These are phyloP conservation scores for Aureobasidium sp. DNA, from an alignment of 2,329 filamentous ascomycete genomes.

Conservation along the genomic window DNA sequence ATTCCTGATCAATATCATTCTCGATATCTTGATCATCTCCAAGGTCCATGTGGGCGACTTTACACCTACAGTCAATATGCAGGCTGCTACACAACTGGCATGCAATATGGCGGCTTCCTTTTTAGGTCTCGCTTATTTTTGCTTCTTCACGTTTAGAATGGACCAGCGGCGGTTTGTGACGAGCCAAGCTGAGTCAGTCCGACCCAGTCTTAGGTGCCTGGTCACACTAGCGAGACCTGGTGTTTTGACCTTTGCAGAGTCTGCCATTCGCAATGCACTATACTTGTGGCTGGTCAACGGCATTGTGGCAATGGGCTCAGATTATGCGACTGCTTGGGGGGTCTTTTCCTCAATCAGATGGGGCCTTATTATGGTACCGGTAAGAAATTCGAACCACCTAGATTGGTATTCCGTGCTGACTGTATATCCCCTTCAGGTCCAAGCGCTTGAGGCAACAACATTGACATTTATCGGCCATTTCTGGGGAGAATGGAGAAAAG, in stretches of 20 bases:
- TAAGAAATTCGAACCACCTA: not conserved
- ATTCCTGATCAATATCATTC: conserved; percentile 56
- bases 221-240: conserved; percentile 48
- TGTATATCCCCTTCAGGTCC: conserved; percentile 27
- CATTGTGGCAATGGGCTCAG: conserved; percentile 53
- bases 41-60: conserved; percentile 50
- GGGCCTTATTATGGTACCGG: conserved; percentile 66
- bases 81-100: conserved; percentile 54
- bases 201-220: conserved; percentile 38
- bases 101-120: conserved; percentile 51
- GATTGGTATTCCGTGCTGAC: not conserved
- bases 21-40: conserved; percentile 59
- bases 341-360: conserved; percentile 67
- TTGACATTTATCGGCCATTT: conserved; percentile 57
- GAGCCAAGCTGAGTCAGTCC: not conserved
- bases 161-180: not conserved
- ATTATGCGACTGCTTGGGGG: conserved; percentile 65
- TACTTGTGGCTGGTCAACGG: conserved; percentile 62
- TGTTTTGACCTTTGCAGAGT: conserved; percentile 52
- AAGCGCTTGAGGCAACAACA: conserved; percentile 56
- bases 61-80: conserved; percentile 52
- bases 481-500: conserved; percentile 48
- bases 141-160: conserved; percentile 33
- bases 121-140: conserved; percentile 52
- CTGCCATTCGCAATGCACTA: conserved; percentile 56